Evolutionary conservation across 2,329 filamentous ascomycete genomes (phyloP).

Genomic region (Fusarium fracticaudum): DNA sequence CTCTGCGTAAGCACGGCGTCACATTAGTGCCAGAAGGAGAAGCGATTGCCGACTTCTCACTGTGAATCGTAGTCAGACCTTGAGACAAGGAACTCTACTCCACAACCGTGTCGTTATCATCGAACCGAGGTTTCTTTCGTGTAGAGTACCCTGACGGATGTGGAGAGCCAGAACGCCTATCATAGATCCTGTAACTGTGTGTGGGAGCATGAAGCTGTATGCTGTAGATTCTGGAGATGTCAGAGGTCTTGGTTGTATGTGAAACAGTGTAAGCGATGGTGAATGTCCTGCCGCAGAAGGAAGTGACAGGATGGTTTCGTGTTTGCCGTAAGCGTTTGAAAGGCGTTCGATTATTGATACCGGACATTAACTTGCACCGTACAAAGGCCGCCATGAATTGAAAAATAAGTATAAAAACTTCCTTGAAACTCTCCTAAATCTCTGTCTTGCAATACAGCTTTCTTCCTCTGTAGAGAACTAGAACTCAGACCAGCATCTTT

Average conservation of each 20-base stretch:
- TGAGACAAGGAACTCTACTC: background rate
- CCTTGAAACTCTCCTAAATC: background rate
- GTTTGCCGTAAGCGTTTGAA: background rate
- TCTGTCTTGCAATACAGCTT: rapidly evolving
- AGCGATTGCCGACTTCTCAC: background rate
- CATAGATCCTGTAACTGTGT: background rate
- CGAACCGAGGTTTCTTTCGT: background rate
- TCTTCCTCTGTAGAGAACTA: background rate
- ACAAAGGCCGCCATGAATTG: background rate
- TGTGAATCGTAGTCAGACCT: background rate
- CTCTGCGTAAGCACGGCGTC: background rate
- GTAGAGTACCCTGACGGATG: background rate
- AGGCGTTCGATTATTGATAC: background rate
- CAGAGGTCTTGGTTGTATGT: background rate
- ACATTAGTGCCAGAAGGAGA: background rate
- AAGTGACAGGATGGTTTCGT: background rate
- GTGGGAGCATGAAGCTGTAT: background rate
- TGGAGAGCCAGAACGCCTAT: background rate
- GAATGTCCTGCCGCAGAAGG: background rate
- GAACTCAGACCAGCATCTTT: background rate
- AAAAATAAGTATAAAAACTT: background rate
- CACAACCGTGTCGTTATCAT: background rate
- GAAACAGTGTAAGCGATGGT: background rate
- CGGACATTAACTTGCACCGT: background rate
- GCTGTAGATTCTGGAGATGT: background rate